Evolutionary conservation across 2,329 filamentous ascomycete species (phyloP).

Genomic region (Cytospora chrysosperma): DNA sequence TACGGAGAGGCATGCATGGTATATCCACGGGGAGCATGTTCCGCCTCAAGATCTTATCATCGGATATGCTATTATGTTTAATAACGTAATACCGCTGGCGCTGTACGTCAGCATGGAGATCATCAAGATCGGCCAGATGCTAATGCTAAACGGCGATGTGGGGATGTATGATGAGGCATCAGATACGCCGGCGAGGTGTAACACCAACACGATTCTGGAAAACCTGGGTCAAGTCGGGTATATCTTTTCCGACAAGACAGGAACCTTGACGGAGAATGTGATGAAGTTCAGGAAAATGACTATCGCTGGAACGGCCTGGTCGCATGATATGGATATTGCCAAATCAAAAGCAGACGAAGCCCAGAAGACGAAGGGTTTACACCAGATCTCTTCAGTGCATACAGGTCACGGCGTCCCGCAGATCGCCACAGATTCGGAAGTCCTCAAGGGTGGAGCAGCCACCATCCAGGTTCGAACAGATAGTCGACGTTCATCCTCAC

Average conservation of each 20-base stretch:
- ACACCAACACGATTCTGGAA: slow-evolving; percentile 93
- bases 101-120: slow-evolving; percentile 90
- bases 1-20: slow-evolving; percentile 72
- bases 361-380: slow-evolving; percentile 27
- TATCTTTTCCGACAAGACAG: slow-evolving; percentile 92
- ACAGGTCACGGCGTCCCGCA: not conserved
- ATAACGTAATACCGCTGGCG: slow-evolving; percentile 88
- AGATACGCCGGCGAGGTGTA: slow-evolving; percentile 83
- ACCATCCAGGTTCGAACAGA: slow-evolving; percentile 32
- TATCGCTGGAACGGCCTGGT: slow-evolving; percentile 84
- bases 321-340: slow-evolving; percentile 74
- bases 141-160: slow-evolving; percentile 75
- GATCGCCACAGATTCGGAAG: slow-evolving; percentile 25
- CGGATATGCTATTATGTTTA: slow-evolving; percentile 94
- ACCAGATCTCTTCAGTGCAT: slow-evolving; percentile 29
- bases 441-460: not conserved
- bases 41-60: slow-evolving; percentile 78
- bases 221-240: slow-evolving; percentile 89
- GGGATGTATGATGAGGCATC: slow-evolving; percentile 88
- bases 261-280: slow-evolving; percentile 88
- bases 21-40: slow-evolving; percentile 69
- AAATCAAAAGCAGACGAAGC: slow-evolving; percentile 25
- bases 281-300: slow-evolving; percentile 96
- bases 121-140: slow-evolving; percentile 75
- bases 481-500: slow-evolving; percentile 46